phyloP scores from a whole-genome alignment of 129 eudicot species.

The Artemisia tridentata region DNA sequence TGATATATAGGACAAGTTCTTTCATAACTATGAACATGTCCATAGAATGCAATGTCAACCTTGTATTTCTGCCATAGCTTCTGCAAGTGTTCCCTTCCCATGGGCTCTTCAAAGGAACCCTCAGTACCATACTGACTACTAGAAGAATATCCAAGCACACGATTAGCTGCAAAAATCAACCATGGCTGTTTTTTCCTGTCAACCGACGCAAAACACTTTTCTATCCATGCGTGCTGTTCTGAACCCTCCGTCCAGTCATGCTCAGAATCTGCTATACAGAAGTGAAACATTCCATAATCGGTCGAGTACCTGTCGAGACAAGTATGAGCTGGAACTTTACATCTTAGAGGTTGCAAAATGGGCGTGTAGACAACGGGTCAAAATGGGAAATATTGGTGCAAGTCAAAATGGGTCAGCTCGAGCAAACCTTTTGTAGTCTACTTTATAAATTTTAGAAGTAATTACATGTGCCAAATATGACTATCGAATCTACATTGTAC shows the following conservation, averaged over 20 bases:
- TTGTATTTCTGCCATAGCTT: constrained; percentile 73
- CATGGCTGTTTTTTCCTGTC: constrained; percentile 77
- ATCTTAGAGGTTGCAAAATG: neutral
- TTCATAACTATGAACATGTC: constrained; percentile 69
- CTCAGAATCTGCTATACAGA: constrained; percentile 74
- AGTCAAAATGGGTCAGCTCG: neutral
- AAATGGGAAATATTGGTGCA: neutral
- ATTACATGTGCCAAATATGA: neutral
- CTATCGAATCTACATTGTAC: neutral
- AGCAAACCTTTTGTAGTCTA: neutral
- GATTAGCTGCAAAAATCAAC: constrained; percentile 68
- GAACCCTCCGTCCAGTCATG: constrained; percentile 84
- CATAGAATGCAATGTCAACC: constrained; percentile 70
- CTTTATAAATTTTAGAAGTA: neutral
- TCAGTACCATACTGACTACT: constrained; percentile 39
- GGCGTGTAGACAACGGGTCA: neutral
- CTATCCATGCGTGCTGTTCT: constrained; percentile 60
- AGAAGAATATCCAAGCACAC: constrained; percentile 66
- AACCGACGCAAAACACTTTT: constrained; percentile 58
- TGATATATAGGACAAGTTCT: constrained; percentile 65
- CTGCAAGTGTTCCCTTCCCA: constrained; percentile 68
- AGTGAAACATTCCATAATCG: constrained; percentile 73
- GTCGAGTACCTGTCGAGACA: constrained; percentile 52
- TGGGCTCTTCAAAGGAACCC: constrained; percentile 64
- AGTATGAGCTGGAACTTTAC: neutral